Conservation (phyloP, 2,329 filamentous ascomycete species). For the Rosellinia necatrix region DNA sequence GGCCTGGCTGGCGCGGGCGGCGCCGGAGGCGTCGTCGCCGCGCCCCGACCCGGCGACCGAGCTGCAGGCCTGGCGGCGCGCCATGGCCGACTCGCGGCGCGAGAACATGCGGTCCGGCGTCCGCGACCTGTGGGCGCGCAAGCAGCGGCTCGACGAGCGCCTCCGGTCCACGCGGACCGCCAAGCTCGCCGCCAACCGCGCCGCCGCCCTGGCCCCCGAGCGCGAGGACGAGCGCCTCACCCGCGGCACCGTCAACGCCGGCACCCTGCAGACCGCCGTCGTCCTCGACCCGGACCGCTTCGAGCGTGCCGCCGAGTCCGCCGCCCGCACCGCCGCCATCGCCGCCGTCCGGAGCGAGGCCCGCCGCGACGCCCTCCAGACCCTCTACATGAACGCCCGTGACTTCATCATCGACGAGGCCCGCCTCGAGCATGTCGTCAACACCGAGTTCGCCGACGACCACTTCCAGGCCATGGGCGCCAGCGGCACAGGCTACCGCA, state of each 20-base stretch:
- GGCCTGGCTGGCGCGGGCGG: constrained; percentile 64
- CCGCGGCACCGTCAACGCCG: constrained; percentile 64
- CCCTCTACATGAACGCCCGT: constrained; percentile 86
- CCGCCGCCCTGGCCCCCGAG: constrained; percentile 65
- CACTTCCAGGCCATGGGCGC: constrained; percentile 47
- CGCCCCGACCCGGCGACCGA: constrained; percentile 45
- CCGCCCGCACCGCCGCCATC: constrained; percentile 47
- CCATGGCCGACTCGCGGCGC: constrained; percentile 74
- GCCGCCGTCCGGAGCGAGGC: constrained; percentile 59
- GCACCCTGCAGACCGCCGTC: constrained; percentile 56
- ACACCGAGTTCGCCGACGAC: constrained; percentile 73
- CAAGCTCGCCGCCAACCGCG: constrained; percentile 53
- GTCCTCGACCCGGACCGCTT: constrained; percentile 67
- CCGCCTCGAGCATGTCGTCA: constrained; percentile 75
- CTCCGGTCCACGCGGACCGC: constrained; percentile 47
- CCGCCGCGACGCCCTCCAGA: constrained; percentile 74
- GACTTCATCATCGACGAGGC: constrained; percentile 83
- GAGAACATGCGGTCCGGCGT: constrained; percentile 75
- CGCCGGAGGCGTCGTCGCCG: constrained; percentile 51
- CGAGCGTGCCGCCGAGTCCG: constrained; percentile 53
- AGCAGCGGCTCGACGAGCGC: constrained; percentile 50
- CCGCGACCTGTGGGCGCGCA: constrained; percentile 69
- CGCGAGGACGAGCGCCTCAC: constrained; percentile 79
- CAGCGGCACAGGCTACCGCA: constrained; percentile 36
- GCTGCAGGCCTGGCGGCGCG: constrained; percentile 66